Evolutionary conservation across 1,284 basidiomycete genomes (phyloP).

Genomic region (Volvariella surrecta): DNA sequence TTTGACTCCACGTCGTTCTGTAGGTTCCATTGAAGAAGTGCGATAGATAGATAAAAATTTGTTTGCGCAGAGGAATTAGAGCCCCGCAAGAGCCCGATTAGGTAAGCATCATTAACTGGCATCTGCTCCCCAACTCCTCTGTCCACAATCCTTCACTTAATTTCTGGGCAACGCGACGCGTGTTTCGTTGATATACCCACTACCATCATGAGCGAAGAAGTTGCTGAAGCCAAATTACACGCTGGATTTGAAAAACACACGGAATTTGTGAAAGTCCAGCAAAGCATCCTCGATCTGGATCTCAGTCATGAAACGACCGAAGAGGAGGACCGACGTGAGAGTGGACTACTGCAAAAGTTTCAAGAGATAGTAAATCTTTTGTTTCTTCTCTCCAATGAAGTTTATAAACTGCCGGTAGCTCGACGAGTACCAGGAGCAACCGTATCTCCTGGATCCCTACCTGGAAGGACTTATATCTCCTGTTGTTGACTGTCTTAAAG

Average conservation of each 20-base stretch:
- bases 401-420: constrained; percentile 43
- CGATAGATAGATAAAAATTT: constrained; percentile 4
- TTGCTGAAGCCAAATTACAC: constrained; percentile 34
- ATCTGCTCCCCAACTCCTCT: no score
- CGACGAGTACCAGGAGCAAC: constrained; percentile 87
- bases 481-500: constrained; percentile 60
- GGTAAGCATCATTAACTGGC: constrained; percentile 19
- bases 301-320: constrained; percentile 33
- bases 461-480: constrained; percentile 81
- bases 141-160: no score
- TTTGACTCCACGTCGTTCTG: constrained; percentile 23
- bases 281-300: constrained; percentile 42
- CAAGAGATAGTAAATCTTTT: constrained; percentile 31
- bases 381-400: neutral
- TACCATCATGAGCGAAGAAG: constrained; percentile 23
- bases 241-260: constrained; percentile 53
- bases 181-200: no score
- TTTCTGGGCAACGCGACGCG: no score
- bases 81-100: no score
- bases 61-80: no score
- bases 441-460: constrained; percentile 93
- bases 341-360: constrained; percentile 31
- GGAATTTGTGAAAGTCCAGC: constrained; percentile 50
- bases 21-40: constrained; percentile 8
- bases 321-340: constrained; percentile 41